Evolutionary conservation across 176 grass and related monocot genomes (phyloP).

Genomic region (Ensete glaucum): DNA sequence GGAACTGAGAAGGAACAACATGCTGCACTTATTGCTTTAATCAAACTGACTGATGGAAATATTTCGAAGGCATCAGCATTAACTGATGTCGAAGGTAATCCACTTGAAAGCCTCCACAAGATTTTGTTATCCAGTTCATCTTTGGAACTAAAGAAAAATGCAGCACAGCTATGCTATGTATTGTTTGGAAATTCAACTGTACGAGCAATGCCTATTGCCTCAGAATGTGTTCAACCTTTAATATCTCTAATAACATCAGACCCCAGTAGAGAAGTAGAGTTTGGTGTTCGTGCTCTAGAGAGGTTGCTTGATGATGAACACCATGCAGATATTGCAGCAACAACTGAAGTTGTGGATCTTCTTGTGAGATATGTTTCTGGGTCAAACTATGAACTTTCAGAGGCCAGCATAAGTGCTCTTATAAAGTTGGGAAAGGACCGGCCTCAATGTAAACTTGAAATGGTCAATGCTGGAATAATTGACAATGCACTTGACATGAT

Average conservation of each 20-base stretch:
- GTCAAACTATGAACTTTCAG: slow-evolving; percentile 63
- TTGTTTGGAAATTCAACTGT: slow-evolving; percentile 76
- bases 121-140: slow-evolving; percentile 63
- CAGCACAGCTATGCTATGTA: slow-evolving; percentile 89
- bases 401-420: slow-evolving; percentile 66
- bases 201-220: slow-evolving; percentile 50
- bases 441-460: slow-evolving; percentile 88
- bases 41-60: slow-evolving; percentile 73
- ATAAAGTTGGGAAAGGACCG: slow-evolving; percentile 96
- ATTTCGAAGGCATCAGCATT: slow-evolving; percentile 67
- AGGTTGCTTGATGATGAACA: slow-evolving; percentile 75
- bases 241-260: slow-evolving; percentile 69
- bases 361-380: slow-evolving; percentile 77
- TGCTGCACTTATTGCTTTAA: slow-evolving; percentile 66
- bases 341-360: slow-evolving; percentile 62
- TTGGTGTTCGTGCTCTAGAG: slow-evolving; percentile 66
- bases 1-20: slow-evolving; percentile 93
- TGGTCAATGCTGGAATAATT: slow-evolving; percentile 94
- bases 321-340: slow-evolving; percentile 77
- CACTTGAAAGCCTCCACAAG: slow-evolving; percentile 83
- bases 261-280: slow-evolving; percentile 50
- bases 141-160: slow-evolving; percentile 81
- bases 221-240: slow-evolving; percentile 74
- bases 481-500: slow-evolving; percentile 89
- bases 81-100: slow-evolving; percentile 70